Percentiles rank a stretch among this genome's conserved stretches.
Conservation (phyloP, 768 basidiomycete species). For the Psilocybe tampanensis region DNA sequence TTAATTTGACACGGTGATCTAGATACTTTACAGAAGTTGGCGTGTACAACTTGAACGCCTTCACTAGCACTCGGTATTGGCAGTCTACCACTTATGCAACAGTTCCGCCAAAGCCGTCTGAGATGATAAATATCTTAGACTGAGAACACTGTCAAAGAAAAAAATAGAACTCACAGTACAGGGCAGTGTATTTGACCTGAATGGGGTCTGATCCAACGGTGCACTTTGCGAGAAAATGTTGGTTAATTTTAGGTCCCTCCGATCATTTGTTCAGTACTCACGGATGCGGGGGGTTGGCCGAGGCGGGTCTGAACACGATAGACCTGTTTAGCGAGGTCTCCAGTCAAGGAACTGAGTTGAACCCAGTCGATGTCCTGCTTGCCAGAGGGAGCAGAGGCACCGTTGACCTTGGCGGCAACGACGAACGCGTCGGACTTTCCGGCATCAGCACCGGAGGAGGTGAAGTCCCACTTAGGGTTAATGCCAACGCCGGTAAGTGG, state of each 20-base stretch:
- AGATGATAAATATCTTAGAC: not conserved
- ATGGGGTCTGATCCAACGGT: slow-evolving; percentile 37
- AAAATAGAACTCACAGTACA: slow-evolving; percentile 41
- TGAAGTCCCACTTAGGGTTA: slow-evolving; percentile 56
- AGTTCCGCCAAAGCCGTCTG: slow-evolving; percentile 16
- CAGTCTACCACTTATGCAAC: not conserved
- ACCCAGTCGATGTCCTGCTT: slow-evolving; percentile 54
- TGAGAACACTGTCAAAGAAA: not conserved
- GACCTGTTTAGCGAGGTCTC: slow-evolving; percentile 46
- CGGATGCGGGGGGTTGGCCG: slow-evolving; percentile 54
- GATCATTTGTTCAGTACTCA: slow-evolving; percentile 9
- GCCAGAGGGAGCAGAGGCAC: slow-evolving; percentile 37
- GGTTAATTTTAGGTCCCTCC: not conserved
- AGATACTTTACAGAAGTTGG: too few species aligned
- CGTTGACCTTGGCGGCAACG: slow-evolving; percentile 39
- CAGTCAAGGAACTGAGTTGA: slow-evolving; percentile 41
- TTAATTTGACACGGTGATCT: too few species aligned
- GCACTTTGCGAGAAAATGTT: slow-evolving; percentile 26
- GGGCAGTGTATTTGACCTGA: slow-evolving; percentile 45
- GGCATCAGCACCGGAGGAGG: slow-evolving; percentile 32
- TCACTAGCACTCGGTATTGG: too few species aligned
- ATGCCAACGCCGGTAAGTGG: slow-evolving; percentile 39
- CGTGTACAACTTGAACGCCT: not conserved
- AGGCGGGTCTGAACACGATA: slow-evolving; percentile 51
- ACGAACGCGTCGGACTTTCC: slow-evolving; percentile 44